Base-by-base conservation (phyloP, 2,329 filamentous ascomycete species). In the Orbilia javanica region DNA sequence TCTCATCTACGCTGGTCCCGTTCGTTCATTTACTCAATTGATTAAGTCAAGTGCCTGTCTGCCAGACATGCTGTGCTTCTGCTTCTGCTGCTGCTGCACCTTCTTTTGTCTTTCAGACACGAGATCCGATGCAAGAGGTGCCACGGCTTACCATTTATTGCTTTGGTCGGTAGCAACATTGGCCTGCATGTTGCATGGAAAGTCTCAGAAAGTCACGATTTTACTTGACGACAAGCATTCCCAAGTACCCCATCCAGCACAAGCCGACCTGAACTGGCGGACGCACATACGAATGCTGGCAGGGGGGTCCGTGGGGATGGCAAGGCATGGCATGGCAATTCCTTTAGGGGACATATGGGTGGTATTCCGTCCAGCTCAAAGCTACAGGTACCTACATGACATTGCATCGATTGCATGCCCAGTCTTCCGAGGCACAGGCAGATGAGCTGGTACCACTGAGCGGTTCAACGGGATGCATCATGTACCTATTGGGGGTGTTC, bases 61-160 rank as follows among this genome's bases (percentile, higher is more conserved):
- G 22, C n/a, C 39, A 63, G 44, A 18, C 46, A 50, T 64, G 39
- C 15, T 36, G 27, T 66, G 69, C 69, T 73, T n/a, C 44, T 53
- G 31, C 63, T 63, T 18, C 48, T 64, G 39, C 15, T 48, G n/a
- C 63, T 39, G 52, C 44, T 57, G 48, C 31, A 42, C 42, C n/a
- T 60, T 39, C 55, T 60, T 66, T 42, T 46, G 52, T 39, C 60
- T 42, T 18, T 50, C 39, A 70, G 73, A 77, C 73, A 77, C 73
- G 73, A 77, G 73, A 77, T 71, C 73, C 66, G 57, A 71, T 77
- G 66, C 73, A 57, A 77, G 55, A 77, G 73, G 73, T 77, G 69
- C 73, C 73, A 77, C 73, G 73, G 65, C 73, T 65, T 73, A 66
- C 50, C 36, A 53, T 44, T 31, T 73, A 36, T 52, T 39, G 46